These are phyloP conservation scores for Polysphondylium violaceum DNA, from an alignment of 78 protist species.

Conservation along the genomic window DNA sequence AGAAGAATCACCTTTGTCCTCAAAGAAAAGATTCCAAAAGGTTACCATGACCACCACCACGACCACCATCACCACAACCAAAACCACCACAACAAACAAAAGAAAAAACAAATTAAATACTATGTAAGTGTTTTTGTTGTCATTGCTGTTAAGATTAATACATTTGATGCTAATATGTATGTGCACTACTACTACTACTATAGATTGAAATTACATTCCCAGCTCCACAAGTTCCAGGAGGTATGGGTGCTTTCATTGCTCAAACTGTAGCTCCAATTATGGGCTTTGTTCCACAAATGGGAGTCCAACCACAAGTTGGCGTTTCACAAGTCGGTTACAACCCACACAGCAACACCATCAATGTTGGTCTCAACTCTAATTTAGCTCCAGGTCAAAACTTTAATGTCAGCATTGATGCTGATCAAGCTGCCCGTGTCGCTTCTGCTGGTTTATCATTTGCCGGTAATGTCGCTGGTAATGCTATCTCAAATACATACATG, in stretches of 20 bases:
- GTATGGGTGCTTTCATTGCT: neutral
- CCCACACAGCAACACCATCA: no score
- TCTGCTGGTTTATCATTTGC: no score
- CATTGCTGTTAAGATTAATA: neutral
- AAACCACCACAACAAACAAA: neutral
- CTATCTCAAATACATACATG: no score
- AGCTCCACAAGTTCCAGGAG: constrained; percentile 3
- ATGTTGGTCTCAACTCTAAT: no score
- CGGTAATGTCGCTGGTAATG: no score
- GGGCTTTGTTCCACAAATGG: neutral
- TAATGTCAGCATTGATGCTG: no score
- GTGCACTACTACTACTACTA: neutral
- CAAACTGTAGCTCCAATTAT: neutral
- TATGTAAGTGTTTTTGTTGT: neutral
- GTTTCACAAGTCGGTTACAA: neutral
- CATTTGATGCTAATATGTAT: neutral
- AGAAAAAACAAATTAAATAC: neutral
- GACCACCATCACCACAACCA: no score
- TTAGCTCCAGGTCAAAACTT: no score
- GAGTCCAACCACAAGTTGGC: no score
- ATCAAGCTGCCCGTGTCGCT: no score
- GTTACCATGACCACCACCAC: no score
- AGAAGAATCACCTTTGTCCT: constrained; percentile 19
- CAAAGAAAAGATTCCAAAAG: neutral
- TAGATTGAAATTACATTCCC: constrained; percentile 22